Evolutionary conservation across 2,329 filamentous ascomycete species (phyloP).

Genomic region (Harringtonia lauricola): DNA sequence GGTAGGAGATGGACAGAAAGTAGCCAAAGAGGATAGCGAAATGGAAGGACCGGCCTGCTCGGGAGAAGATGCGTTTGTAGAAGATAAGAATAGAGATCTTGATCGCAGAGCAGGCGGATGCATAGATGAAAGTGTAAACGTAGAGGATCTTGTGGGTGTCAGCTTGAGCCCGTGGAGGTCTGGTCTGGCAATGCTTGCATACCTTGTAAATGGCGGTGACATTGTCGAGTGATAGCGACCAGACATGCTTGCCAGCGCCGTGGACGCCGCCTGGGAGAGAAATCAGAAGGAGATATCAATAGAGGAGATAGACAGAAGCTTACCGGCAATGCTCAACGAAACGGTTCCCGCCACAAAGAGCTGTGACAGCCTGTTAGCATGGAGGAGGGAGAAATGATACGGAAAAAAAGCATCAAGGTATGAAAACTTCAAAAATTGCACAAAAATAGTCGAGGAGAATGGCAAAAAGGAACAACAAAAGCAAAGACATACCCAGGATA

Average conservation of each 20-base stretch:
- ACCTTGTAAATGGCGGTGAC: slow-evolving; percentile 1
- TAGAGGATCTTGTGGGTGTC: slow-evolving; percentile 18
- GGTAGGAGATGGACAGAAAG: slow-evolving; percentile 8
- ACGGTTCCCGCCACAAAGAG: not conserved
- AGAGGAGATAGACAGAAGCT: not conserved
- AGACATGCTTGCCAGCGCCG: slow-evolving; percentile 5
- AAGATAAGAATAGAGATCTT: slow-evolving; percentile 16
- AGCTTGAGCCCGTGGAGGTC: no score
- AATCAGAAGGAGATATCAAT: not conserved
- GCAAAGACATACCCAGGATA: not conserved
- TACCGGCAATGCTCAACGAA: not conserved
- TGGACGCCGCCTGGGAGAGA: not conserved
- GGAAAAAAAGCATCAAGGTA: no score
- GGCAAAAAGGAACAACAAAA: not conserved
- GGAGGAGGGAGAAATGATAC: no score
- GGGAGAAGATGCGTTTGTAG: slow-evolving; percentile 13
- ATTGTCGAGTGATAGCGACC: not conserved
- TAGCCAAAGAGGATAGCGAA: not conserved
- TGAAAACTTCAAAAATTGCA: no score
- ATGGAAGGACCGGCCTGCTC: not conserved
- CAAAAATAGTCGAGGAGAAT: no score
- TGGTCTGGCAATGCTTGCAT: not conserved
- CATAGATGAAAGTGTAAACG: slow-evolving; percentile 11
- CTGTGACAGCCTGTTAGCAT: no score
- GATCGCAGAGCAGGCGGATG: slow-evolving; percentile 4